These are phyloP conservation scores for Aspergillus affinis DNA, from an alignment of 495 filamentous ascomycete genomes.

Conservation along the genomic window DNA sequence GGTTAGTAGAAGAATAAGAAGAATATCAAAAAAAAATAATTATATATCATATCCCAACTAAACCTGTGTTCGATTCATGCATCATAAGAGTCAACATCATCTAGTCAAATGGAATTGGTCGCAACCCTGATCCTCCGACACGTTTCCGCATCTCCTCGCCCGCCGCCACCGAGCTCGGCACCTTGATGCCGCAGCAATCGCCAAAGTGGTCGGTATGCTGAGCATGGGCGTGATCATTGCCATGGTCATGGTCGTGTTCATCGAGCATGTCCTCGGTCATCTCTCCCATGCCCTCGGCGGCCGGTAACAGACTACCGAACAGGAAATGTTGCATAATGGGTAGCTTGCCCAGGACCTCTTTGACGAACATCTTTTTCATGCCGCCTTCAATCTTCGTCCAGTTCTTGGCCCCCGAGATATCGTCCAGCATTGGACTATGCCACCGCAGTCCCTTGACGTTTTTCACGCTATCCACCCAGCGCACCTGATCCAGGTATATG, in stretches of 20 bases:
- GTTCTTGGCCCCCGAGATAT: conserved; percentile 87
- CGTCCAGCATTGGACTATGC: conserved; percentile 98
- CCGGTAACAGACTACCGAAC: conserved; percentile 82
- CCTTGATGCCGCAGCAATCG: conserved; percentile 98
- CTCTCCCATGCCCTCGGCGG: conserved; percentile 75
- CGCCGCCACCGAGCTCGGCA: conserved; percentile 89
- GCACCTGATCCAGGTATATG: conserved; percentile 87
- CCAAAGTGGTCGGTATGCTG: conserved; percentile 68
- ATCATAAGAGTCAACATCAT: neutral
- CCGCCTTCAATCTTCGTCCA: conserved; percentile 93
- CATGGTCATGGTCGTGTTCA: conserved; percentile 59
- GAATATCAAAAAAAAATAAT: neutral
- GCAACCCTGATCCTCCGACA: conserved; percentile 59
- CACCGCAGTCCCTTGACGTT: conserved; percentile 92
- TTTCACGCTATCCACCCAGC: conserved; percentile 94
- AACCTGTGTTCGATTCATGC: neutral
- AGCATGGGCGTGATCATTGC: conserved; percentile 59
- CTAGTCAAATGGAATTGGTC: conserved; percentile 91
- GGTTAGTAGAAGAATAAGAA: too few species aligned
- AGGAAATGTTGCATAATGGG: conserved; percentile 99
- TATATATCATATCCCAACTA: neutral
- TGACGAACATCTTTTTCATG: conserved; percentile 95
- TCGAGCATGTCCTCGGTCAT: conserved; percentile 45
- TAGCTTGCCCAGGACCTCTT: conserved; percentile 88
- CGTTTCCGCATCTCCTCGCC: conserved; percentile 82